phyloP scores from a whole-genome alignment of 2,329 filamentous ascomycete genomes.

The Fusarium lyarnte region DNA sequence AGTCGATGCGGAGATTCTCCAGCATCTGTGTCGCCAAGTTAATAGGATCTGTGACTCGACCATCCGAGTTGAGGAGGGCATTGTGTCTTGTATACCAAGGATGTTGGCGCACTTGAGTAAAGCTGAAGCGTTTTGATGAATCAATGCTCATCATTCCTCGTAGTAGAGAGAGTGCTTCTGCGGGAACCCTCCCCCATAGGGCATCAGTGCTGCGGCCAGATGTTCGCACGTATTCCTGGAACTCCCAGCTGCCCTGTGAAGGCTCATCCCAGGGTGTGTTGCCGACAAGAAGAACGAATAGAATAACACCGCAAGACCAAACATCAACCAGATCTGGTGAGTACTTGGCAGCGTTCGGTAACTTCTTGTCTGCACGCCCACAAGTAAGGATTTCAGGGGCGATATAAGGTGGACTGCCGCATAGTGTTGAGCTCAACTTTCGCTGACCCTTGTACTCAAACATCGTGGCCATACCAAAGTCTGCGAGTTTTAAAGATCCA shows the following conservation, averaged over 20 bases:
- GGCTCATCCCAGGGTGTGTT: slow-evolving; percentile 99
- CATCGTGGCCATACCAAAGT: slow-evolving; percentile 94
- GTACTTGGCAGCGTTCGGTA: slow-evolving; percentile 68
- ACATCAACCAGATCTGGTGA: slow-evolving; percentile 86
- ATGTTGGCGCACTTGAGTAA: slow-evolving; percentile 86
- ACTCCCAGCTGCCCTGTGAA: slow-evolving; percentile 87
- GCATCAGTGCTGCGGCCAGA: slow-evolving; percentile 85
- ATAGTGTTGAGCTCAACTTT: slow-evolving; percentile 88
- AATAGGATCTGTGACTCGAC: slow-evolving; percentile 80
- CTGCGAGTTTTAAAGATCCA: slow-evolving; percentile 91
- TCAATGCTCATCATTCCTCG: slow-evolving; percentile 94
- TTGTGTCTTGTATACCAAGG: slow-evolving; percentile 94
- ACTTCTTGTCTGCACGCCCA: slow-evolving; percentile 56
- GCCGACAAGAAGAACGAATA: slow-evolving; percentile 93
- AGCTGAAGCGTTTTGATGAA: slow-evolving; percentile 78
- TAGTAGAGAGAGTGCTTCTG: slow-evolving; percentile 80
- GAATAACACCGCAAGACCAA: slow-evolving; percentile 98
- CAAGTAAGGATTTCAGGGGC: slow-evolving; percentile 85
- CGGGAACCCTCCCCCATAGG: slow-evolving; percentile 82
- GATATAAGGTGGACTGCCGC: slow-evolving; percentile 96
- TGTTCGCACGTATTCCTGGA: slow-evolving; percentile 82
- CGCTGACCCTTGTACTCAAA: slow-evolving; percentile 88
- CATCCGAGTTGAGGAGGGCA: slow-evolving; percentile 76
- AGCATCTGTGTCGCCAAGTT: slow-evolving; percentile 95
- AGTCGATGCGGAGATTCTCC: slow-evolving; percentile 88